phyloP scores from a whole-genome alignment of 2,329 filamentous ascomycete genomes.

The Ophiostoma australiae region DNA sequence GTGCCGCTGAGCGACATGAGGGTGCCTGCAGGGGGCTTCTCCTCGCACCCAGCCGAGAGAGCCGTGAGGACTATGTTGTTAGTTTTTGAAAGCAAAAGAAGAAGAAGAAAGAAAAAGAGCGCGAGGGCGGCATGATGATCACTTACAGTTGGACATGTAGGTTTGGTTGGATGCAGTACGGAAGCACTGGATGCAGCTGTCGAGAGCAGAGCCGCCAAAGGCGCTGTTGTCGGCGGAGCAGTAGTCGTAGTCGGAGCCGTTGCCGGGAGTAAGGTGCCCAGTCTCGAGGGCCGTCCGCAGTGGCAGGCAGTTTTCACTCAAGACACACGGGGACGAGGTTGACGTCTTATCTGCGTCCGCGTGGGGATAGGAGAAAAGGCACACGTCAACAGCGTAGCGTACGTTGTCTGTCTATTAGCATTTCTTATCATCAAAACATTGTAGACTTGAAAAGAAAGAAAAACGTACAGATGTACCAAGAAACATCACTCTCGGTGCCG shows the following conservation, averaged over 20 bases:
- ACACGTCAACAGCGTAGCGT: slow-evolving; percentile 45
- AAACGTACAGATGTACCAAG: slow-evolving; percentile 41
- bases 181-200: neutral
- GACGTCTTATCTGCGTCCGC: slow-evolving; percentile 35
- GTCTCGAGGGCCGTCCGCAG: slow-evolving; percentile 38
- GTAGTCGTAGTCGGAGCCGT: slow-evolving; percentile 20
- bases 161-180: slow-evolving; percentile 40
- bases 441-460: too few relatives aligned
- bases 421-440: too few relatives aligned
- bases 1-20: slow-evolving; percentile 41
- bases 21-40: slow-evolving; percentile 39
- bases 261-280: slow-evolving; percentile 32
- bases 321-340: slow-evolving; percentile 43
- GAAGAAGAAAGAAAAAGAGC: slow-evolving; percentile 35
- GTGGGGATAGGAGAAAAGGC: slow-evolving; percentile 40
- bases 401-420: slow-evolving; percentile 38
- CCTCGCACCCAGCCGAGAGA: slow-evolving; percentile 45
- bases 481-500: slow-evolving; percentile 39
- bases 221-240: neutral
- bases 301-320: slow-evolving; percentile 38
- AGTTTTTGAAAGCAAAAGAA: slow-evolving; percentile 41
- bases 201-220: neutral
- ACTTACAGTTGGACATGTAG: slow-evolving; percentile 2
- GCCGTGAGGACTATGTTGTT: slow-evolving; percentile 42
- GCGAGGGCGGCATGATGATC: neutral